Evolutionary conservation across 2,329 filamentous ascomycete species (phyloP).

Genomic region (Colletotrichum lupini): DNA sequence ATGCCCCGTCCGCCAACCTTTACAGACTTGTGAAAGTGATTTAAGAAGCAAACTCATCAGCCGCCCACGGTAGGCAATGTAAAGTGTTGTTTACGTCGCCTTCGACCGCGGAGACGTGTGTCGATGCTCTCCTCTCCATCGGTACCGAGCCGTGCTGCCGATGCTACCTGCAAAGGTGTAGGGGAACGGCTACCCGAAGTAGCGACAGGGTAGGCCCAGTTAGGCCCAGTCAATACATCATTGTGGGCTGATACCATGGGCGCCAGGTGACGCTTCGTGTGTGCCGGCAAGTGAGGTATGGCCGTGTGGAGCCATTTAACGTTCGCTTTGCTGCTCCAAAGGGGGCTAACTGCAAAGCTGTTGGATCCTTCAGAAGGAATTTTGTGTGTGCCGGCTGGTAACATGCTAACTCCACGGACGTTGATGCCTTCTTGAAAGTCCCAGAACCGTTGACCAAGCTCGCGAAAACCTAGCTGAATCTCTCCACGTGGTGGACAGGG

Average conservation of each 20-base stretch:
- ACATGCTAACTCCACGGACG: not conserved
- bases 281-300: conserved; percentile 34
- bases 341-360: not conserved
- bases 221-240: conserved; percentile 23
- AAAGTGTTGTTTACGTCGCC: not conserved
- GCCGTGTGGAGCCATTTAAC: conserved; percentile 27
- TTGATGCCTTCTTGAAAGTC: not conserved
- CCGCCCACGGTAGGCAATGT: not conserved
- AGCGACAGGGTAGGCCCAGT: conserved; percentile 22
- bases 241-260: conserved; percentile 37
- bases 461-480: conserved; percentile 9
- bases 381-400: not conserved
- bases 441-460: conserved; percentile 6
- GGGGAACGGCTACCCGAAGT: not conserved
- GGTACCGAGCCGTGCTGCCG: not conserved
- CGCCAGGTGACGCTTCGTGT: conserved; percentile 36
- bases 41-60: not conserved
- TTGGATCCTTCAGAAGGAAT: not conserved
- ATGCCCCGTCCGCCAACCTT: conserved; percentile 16
- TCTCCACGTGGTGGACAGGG: conserved; percentile 33
- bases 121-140: conserved; percentile 3
- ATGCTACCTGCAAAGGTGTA: conserved; percentile 9
- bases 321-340: conserved; percentile 11
- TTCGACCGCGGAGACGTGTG: not conserved
- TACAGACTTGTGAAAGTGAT: not conserved